Evolutionary conservation across 179 eudicot genomes (phyloP).

Genomic region (Drosera spatulata): DNA sequence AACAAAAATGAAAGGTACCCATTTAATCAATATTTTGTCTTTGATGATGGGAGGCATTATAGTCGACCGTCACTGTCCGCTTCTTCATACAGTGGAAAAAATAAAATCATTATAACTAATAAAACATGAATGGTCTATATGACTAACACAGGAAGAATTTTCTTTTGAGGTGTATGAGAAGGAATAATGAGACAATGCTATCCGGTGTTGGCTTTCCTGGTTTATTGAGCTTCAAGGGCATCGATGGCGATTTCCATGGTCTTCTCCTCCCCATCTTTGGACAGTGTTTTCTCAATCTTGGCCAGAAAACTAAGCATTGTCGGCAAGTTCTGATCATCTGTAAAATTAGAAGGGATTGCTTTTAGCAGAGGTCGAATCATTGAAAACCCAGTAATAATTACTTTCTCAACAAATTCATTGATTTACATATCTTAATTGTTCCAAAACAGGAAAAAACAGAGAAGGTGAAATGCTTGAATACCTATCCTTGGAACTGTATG

Average conservation of each 20-base stretch:
- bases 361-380: neutral
- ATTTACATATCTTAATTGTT: neutral
- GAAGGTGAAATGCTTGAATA: constrained; percentile 6
- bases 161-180: too few relatives aligned
- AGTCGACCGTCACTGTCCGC: too few relatives aligned
- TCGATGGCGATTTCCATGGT: neutral
- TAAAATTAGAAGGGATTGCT: neutral
- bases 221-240: neutral
- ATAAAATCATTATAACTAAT: too few relatives aligned
- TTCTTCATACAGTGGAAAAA: too few relatives aligned
- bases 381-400: neutral
- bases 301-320: constrained; percentile 51
- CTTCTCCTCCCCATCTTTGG: constrained; percentile 13
- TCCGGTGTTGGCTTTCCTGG: too few relatives aligned
- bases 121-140: too few relatives aligned
- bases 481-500: constrained; percentile 75
- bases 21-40: too few relatives aligned
- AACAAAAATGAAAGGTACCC: too few relatives aligned
- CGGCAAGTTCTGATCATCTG: constrained; percentile 55
- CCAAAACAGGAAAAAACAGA: neutral
- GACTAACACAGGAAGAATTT: too few relatives aligned
- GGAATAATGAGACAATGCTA: too few relatives aligned
- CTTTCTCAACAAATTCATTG: neutral
- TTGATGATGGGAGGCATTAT: too few relatives aligned
- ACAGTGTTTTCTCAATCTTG: constrained; percentile 35